Evolutionary conservation across 1,284 basidiomycete species (phyloP).

Genomic region (Pisolithus thermaeus): DNA sequence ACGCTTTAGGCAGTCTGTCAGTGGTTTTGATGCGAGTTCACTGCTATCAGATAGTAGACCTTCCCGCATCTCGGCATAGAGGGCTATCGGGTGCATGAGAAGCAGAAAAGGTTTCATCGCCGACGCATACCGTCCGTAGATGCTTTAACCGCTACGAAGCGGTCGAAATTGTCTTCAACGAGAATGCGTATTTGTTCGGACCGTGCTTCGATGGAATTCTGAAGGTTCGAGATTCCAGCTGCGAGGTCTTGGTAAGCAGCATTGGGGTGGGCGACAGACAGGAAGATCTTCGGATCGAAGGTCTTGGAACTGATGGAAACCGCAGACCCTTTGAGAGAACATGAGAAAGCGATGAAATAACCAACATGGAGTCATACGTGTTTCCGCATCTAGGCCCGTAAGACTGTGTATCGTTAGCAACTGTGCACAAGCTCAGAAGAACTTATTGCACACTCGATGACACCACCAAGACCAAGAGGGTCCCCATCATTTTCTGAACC

Average conservation of each 20-base stretch:
- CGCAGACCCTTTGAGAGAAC: slow-evolving; percentile 54
- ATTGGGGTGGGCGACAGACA: slow-evolving; percentile 91
- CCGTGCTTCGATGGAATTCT: slow-evolving; percentile 76
- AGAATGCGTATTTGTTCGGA: slow-evolving; percentile 91
- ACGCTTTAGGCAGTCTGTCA: slow-evolving; percentile 85
- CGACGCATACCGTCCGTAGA: slow-evolving; percentile 78
- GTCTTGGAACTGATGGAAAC: slow-evolving; percentile 87
- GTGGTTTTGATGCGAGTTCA: slow-evolving; percentile 80
- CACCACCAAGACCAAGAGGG: slow-evolving; percentile 60
- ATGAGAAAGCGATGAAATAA: slow-evolving; percentile 9
- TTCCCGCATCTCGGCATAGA: slow-evolving; percentile 91
- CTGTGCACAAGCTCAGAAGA: slow-evolving; percentile 5
- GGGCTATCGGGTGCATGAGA: slow-evolving; percentile 42
- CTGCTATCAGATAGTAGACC: slow-evolving; percentile 73
- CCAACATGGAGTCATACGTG: slow-evolving; percentile 44
- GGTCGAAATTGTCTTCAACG: slow-evolving; percentile 97
- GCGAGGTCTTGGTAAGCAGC: slow-evolving; percentile 92
- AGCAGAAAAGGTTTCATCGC: neutral
- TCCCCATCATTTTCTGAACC: slow-evolving; percentile 57
- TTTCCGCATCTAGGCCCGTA: slow-evolving; percentile 65
- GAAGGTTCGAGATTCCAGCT: slow-evolving; percentile 66
- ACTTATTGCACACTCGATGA: slow-evolving; percentile 50
- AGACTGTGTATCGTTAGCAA: slow-evolving; percentile 36
- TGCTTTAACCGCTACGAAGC: slow-evolving; percentile 96
- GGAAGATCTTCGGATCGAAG: slow-evolving; percentile 93